phyloP scores from a whole-genome alignment of 192 early-diverging fungal species.

The Thamnidium elegans region DNA sequence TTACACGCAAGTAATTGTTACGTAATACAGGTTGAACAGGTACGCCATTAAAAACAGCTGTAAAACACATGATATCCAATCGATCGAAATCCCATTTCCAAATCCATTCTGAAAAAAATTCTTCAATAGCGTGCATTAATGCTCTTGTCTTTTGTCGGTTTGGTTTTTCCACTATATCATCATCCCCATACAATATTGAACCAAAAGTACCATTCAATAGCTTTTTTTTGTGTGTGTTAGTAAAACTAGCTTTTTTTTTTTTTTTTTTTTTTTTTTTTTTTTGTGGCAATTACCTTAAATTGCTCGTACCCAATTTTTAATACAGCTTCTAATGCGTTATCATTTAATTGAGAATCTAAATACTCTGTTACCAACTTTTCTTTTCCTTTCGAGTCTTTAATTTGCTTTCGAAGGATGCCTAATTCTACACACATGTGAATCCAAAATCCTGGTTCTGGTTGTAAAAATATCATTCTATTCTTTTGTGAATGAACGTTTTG shows the following conservation, averaged over 20 bases:
- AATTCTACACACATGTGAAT: slow-evolving; percentile 50
- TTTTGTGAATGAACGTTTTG: slow-evolving; percentile 64
- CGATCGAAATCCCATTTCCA: slow-evolving; percentile 56
- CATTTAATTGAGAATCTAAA: slow-evolving; percentile 51
- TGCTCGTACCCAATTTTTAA: slow-evolving; percentile 53
- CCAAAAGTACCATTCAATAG: slow-evolving; percentile 41
- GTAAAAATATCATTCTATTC: slow-evolving; percentile 52
- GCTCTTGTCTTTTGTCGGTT: slow-evolving; percentile 31
- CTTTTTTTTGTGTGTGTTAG: slow-evolving; percentile 18
- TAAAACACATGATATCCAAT: slow-evolving; percentile 27
- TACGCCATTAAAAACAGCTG: slow-evolving; percentile 35
- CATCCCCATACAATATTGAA: slow-evolving; percentile 21
- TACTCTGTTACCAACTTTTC: slow-evolving; percentile 50
- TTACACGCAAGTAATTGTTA: slow-evolving; percentile 25
- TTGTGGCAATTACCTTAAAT: slow-evolving; percentile 50
- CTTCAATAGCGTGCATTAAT: slow-evolving; percentile 44
- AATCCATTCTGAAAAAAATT: slow-evolving; percentile 61
- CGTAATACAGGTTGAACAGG: slow-evolving; percentile 28
- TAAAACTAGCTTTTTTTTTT: slow-evolving; percentile 8
- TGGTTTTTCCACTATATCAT: slow-evolving; percentile 6
- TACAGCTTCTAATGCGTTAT: slow-evolving; percentile 42
- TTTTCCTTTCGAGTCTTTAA: slow-evolving; percentile 51
- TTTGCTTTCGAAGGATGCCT: slow-evolving; percentile 30
- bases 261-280: slow-evolving; percentile 7
- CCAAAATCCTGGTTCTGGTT: slow-evolving; percentile 61